Conservation (phyloP, 305 asterid species). For the Fraxinus greggii region DNA sequence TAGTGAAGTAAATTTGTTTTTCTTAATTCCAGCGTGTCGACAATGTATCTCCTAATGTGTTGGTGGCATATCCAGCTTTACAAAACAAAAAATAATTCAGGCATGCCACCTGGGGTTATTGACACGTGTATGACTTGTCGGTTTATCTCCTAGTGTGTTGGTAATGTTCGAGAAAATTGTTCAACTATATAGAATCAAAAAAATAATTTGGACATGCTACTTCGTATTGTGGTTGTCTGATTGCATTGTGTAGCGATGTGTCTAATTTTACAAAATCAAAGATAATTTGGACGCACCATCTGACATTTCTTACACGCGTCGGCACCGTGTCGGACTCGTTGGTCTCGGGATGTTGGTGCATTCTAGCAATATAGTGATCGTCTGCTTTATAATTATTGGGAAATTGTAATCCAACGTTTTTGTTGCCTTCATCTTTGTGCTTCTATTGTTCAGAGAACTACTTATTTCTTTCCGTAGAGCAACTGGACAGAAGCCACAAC, state of each 20-base stretch:
- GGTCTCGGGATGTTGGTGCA: not conserved
- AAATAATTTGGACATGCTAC: not conserved
- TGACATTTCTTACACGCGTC: not conserved
- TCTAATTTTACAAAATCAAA: not conserved
- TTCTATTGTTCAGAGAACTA: slow-evolving; percentile 64
- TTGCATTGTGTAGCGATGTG: not conserved
- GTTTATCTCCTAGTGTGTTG: not conserved
- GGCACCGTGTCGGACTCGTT: not conserved
- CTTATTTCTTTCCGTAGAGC: slow-evolving; percentile 89
- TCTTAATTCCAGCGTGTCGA: not conserved
- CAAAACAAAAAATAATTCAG: not conserved
- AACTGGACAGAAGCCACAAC: slow-evolving; percentile 82
- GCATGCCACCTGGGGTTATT: not conserved
- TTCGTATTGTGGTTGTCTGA: not conserved
- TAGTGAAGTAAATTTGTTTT: not conserved
- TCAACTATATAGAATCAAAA: not conserved
- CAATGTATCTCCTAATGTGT: not conserved
- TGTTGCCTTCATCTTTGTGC: not conserved
- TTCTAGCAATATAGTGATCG: not conserved
- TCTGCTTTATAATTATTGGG: not conserved
- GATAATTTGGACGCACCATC: not conserved
- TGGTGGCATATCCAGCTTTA: not conserved
- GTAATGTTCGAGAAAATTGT: not conserved
- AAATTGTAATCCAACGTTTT: not conserved
- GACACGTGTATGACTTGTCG: not conserved